Conservation (phyloP, 306 rosid species). For the Calophaca sinica region DNA sequence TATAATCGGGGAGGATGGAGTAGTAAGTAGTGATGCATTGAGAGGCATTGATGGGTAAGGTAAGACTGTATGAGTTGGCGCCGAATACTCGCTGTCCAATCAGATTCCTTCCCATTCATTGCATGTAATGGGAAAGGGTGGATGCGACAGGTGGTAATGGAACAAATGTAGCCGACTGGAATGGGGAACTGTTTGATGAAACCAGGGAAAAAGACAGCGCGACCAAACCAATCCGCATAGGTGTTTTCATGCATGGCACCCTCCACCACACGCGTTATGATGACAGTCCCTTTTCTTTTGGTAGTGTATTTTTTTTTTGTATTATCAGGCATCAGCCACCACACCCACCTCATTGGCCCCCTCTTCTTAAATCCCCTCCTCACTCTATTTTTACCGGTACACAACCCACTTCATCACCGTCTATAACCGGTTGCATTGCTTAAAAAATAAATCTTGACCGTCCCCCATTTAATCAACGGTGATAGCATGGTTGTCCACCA, state of each 20-base stretch:
- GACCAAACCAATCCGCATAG: conserved; percentile 67
- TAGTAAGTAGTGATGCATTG: background rate
- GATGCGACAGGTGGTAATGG: conserved; percentile 45
- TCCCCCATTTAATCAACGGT: conserved; percentile 2
- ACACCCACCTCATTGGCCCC: conserved; percentile 48
- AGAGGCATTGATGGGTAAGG: background rate
- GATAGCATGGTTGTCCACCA: background rate
- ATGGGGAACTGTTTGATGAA: conserved; percentile 16
- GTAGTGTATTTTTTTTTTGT: no score
- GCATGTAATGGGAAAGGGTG: conserved; percentile 49
- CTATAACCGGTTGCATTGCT: no score
- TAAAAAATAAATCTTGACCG: background rate
- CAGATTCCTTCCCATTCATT: conserved; percentile 22
- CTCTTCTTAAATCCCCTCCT: background rate
- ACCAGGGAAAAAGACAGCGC: conserved; percentile 21
- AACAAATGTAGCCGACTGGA: conserved; percentile 65
- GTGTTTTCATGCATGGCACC: conserved; percentile 85
- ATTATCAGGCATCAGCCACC: no score
- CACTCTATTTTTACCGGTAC: no score
- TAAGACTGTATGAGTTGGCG: conserved; percentile 24
- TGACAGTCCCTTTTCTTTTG: background rate
- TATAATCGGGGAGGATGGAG: no score
- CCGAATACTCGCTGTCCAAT: conserved; percentile 27
- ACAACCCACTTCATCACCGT: no score
- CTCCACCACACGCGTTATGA: conserved; percentile 62